Evolutionary conservation across 306 rosid species (phyloP), one percentile per base, ranked within the genome.

Genomic region (Hippophae rhamnoides): DNA sequence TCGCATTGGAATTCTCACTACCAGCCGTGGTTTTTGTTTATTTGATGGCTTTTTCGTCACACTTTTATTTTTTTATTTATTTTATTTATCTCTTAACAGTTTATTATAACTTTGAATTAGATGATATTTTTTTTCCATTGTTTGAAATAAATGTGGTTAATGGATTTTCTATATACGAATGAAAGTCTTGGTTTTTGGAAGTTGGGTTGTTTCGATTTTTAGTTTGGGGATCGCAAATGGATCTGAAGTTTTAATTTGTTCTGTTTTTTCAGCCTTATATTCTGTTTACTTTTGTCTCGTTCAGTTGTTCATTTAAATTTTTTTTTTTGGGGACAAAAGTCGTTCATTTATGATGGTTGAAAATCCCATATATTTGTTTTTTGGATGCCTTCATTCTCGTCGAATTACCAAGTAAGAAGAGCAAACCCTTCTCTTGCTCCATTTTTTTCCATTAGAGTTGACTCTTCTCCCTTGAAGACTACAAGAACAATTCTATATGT

Each of bases 1-100:
- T 87, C 89, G 72, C 78, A 60, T 76, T 74, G 57, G 70, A 79
- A 67, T 79, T 77, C 64, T 69, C 44, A 14, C 72, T 64, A 45
- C 44, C 41, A 56, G 75, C 49, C 53, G 57, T 66, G 74, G 64
- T 58, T 62, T 53, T 67, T 57, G 66, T 65, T 47, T 70, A 64
- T 69, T 62, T 61, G 43, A 18, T 52, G 67, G 52, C 69, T 72
- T 67, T 26, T 63, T 42, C 12, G 31, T 54, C 54, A 49, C 62
- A 25, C 13, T 43, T 5, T 72, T 54, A 18, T 56, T 58, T 5
- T 5, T 56, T 54, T 10, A 0, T 43, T 46, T 7, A 51, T 66
- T 12, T 67, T 45, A 42, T 62, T 43, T 54, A 40, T 66, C 47
- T 54, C 58, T 47, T 7, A 38, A 1, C 13, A 41, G 67, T 54